Evolutionary conservation across 139 green algal species (phyloP).

Genomic region (Desmodesmus armatus): DNA sequence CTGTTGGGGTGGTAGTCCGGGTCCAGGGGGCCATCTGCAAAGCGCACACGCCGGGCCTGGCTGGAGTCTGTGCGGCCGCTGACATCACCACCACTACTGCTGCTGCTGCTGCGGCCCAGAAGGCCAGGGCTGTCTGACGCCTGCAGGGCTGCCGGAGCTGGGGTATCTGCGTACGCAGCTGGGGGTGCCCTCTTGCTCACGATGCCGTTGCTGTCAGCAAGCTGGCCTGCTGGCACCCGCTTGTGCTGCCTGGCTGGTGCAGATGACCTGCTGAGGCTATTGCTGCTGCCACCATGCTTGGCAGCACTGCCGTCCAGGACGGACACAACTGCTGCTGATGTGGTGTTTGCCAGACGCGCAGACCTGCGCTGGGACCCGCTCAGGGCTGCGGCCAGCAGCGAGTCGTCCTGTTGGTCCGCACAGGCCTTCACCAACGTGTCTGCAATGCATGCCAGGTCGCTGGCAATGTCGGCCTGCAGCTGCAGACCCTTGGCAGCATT

Average conservation of each 20-base stretch:
- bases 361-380: too few relatives aligned
- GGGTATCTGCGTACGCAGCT: neutral
- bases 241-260: neutral
- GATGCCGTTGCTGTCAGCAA: too few relatives aligned
- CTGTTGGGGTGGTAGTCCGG: neutral
- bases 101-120: too few relatives aligned
- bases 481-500: too few relatives aligned
- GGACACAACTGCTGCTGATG: neutral
- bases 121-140: neutral
- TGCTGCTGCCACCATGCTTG: conserved; percentile 8
- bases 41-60: conserved; percentile 23
- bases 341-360: neutral
- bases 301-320: neutral
- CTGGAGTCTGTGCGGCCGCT: too few relatives aligned
- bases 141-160: conserved; percentile 1
- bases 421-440: too few relatives aligned
- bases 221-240: too few relatives aligned
- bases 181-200: neutral
- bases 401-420: too few relatives aligned
- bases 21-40: conserved; percentile 42
- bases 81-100: neutral
- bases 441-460: too few relatives aligned
- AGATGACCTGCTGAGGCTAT: too few relatives aligned
- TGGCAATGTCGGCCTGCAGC: neutral
- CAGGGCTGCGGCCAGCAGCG: too few relatives aligned